Percentiles rank a stretch among this genome's conserved stretches.
phyloP scores from a whole-genome alignment of 306 rosid species.

The Senna siamea region DNA sequence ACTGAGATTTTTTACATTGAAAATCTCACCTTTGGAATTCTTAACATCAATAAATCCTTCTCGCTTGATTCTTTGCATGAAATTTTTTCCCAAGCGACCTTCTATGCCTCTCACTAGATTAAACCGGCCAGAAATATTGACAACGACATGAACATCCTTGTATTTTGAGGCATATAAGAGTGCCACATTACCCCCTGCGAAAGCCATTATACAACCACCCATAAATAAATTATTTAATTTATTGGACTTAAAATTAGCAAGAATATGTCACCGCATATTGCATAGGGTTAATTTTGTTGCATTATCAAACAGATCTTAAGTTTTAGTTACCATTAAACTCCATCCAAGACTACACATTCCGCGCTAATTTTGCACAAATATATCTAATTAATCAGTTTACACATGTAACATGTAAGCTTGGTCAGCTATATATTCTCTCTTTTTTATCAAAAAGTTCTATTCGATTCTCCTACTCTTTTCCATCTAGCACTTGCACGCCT shows the following conservation, averaged over 20 bases:
- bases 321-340: conserved; percentile 28
- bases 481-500: conserved; percentile 13
- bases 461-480: conserved; percentile 18
- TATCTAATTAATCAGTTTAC: conserved; percentile 9
- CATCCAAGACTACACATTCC: neutral
- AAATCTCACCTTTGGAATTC: conserved; percentile 70
- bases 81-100: conserved; percentile 80
- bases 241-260: neutral
- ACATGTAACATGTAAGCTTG: neutral
- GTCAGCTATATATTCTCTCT: neutral
- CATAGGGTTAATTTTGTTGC: conserved; percentile 10
- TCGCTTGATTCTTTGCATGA: conserved; percentile 70
- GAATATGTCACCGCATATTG: neutral
- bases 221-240: neutral
- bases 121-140: conserved; percentile 91
- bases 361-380: conserved; percentile 11
- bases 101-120: conserved; percentile 79
- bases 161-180: conserved; percentile 82
- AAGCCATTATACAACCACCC: conserved; percentile 24
- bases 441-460: too few relatives aligned
- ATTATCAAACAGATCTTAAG: conserved; percentile 14
- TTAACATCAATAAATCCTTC: conserved; percentile 81
- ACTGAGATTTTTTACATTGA: conserved; percentile 23
- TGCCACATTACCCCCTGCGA: conserved; percentile 87
- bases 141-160: conserved; percentile 60